Evolutionary conservation across 2,329 filamentous ascomycete genomes (phyloP).

Genomic region (Alternaria sp.): DNA sequence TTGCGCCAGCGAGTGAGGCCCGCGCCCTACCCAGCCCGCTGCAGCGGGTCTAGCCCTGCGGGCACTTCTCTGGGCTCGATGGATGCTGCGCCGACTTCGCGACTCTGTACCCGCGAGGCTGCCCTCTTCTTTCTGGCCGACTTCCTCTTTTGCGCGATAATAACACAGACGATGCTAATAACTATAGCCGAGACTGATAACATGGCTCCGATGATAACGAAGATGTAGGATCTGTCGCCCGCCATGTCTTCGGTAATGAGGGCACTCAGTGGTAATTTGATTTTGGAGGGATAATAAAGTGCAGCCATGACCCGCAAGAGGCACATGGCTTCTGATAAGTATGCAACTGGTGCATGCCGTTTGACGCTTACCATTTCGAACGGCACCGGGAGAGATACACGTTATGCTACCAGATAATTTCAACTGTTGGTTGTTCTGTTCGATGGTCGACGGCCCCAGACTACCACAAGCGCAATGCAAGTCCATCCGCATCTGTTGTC

Average conservation of each 20-base stretch:
- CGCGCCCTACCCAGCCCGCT: background rate
- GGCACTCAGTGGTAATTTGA: background rate
- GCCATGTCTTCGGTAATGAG: background rate
- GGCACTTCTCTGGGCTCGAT: background rate
- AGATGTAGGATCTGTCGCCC: background rate
- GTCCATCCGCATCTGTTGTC: background rate
- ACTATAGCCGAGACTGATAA: background rate
- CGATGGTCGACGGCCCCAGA: background rate
- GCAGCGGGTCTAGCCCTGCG: background rate
- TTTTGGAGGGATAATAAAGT: background rate
- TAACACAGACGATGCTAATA: constrained; percentile 2
- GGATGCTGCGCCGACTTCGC: background rate
- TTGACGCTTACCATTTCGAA: background rate
- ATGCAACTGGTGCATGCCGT: background rate
- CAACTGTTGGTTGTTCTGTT: background rate
- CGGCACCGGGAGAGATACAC: background rate
- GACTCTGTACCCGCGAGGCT: background rate
- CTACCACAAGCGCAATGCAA: background rate
- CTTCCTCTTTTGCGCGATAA: background rate
- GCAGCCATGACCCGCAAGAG: background rate
- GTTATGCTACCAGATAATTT: background rate
- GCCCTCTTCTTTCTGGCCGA: background rate
- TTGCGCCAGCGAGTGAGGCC: background rate
- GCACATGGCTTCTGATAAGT: background rate
- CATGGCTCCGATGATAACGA: background rate